phyloP scores from a whole-genome alignment of 192 early-diverging fungal species.

The Gaertneriomyces semiglobifer region DNA sequence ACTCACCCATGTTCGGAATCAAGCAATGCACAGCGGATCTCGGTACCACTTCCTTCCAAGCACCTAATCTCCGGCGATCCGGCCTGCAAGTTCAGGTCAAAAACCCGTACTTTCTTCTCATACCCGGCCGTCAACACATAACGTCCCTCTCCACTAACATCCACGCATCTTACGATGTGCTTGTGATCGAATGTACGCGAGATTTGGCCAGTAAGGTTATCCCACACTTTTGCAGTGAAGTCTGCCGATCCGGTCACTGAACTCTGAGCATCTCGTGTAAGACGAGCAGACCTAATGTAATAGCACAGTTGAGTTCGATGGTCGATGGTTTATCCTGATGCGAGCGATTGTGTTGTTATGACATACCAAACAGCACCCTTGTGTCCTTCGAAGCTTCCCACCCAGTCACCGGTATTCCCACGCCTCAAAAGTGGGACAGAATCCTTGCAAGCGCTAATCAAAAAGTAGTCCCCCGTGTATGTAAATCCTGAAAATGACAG shows the following conservation, averaged over 20 bases:
- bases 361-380: not conserved
- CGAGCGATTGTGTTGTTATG: not conserved
- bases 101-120: slow-evolving; percentile 79
- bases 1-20: slow-evolving; percentile 53
- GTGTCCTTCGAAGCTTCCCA: slow-evolving; percentile 74
- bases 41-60: slow-evolving; percentile 52
- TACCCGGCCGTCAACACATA: slow-evolving; percentile 77
- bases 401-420: slow-evolving; percentile 89
- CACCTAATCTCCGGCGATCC: slow-evolving; percentile 31
- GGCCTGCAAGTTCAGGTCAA: slow-evolving; percentile 62
- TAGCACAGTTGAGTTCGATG: not conserved
- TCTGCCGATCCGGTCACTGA: slow-evolving; percentile 92
- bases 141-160: slow-evolving; percentile 69
- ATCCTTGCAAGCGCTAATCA: slow-evolving; percentile 91
- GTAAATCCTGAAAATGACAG: slow-evolving; percentile 75
- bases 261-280: slow-evolving; percentile 69
- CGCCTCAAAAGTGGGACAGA: slow-evolving; percentile 82
- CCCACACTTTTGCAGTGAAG: slow-evolving; percentile 84
- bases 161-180: slow-evolving; percentile 82
- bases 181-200: slow-evolving; percentile 68
- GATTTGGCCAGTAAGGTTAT: slow-evolving; percentile 73
- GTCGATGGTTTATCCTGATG: not conserved
- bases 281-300: slow-evolving; percentile 80
- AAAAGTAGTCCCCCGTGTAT: slow-evolving; percentile 67
- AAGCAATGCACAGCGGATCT: slow-evolving; percentile 63